Conservation (phyloP, 1,284 basidiomycete species). For the Anthracocystis setariae region DNA sequence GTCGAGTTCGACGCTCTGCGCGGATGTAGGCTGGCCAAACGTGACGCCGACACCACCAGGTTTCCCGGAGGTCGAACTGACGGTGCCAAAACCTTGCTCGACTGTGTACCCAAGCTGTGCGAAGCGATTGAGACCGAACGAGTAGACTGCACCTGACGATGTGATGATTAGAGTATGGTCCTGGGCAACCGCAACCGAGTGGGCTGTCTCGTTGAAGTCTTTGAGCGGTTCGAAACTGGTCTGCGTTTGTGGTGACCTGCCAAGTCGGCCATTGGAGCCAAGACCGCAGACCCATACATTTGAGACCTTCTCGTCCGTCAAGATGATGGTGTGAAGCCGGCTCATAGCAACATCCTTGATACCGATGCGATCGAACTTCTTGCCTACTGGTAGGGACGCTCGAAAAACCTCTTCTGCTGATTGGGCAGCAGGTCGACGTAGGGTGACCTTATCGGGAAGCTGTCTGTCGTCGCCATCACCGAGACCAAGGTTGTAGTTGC, state of each 20-base stretch:
- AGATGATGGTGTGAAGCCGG: conserved; percentile 60
- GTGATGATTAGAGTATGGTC: conserved; percentile 93
- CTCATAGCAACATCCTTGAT: conserved; percentile 63
- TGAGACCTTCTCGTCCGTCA: conserved; percentile 57
- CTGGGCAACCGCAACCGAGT: conserved; percentile 81
- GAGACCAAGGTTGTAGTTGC: conserved; percentile 75
- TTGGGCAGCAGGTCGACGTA: conserved; percentile 65
- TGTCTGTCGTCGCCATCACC: conserved; percentile 82
- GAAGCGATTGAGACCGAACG: conserved; percentile 84
- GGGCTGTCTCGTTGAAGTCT: conserved; percentile 72
- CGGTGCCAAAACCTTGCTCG: conserved; percentile 71
- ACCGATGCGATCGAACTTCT: conserved; percentile 55
- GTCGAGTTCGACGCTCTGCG: conserved; percentile 50
- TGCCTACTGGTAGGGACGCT: conserved; percentile 41
- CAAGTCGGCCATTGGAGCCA: conserved; percentile 70
- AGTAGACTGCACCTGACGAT: conserved; percentile 80
- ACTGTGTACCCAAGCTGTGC: conserved; percentile 83
- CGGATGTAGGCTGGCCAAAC: conserved; percentile 32
- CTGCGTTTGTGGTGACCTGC: conserved; percentile 81
- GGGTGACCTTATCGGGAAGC: conserved; percentile 81
- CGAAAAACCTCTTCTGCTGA: conserved; percentile 19
- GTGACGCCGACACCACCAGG: conserved; percentile 68
- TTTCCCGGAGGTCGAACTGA: conserved; percentile 46
- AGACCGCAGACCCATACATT: conserved; percentile 66
- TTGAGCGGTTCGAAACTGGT: conserved; percentile 76